phyloP scores from a whole-genome alignment of 2,329 filamentous ascomycete genomes.

The Fusarium piperis region DNA sequence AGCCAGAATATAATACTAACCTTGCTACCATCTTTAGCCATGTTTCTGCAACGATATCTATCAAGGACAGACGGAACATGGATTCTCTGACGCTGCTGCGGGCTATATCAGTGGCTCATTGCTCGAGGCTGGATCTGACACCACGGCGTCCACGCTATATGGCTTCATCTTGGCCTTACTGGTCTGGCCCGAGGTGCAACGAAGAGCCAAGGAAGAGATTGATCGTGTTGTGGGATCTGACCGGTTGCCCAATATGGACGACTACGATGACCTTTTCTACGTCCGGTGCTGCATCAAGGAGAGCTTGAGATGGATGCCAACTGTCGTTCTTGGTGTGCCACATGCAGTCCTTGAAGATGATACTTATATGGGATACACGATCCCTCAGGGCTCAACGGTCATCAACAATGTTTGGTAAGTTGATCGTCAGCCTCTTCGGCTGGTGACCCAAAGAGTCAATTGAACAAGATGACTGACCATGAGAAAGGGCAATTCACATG shows the following conservation, averaged over 20 bases:
- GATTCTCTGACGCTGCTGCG: too few species aligned
- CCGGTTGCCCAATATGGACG: constrained; percentile 54
- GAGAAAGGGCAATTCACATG: not conserved
- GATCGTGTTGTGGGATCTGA: constrained; percentile 54
- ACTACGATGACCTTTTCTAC: constrained; percentile 57
- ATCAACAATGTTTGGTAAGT: not conserved
- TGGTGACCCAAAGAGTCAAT: too few species aligned
- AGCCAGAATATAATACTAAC: too few species aligned
- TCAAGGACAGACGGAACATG: too few species aligned
- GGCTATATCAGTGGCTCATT: too few species aligned
- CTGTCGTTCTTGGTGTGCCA: constrained; percentile 47
- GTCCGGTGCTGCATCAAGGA: constrained; percentile 46
- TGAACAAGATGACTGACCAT: too few species aligned
- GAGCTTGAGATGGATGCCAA: constrained; percentile 44
- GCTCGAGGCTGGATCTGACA: too few species aligned
- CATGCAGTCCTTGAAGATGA: constrained; percentile 49
- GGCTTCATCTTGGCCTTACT: too few species aligned
- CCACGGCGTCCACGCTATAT: too few species aligned
- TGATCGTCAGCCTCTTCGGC: too few species aligned
- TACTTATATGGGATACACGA: constrained; percentile 28
- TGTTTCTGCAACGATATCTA: too few species aligned
- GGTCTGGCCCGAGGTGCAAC: constrained; percentile 54
- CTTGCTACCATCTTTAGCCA: too few species aligned
- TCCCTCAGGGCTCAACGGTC: constrained; percentile 37
- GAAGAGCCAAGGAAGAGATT: constrained; percentile 52